phyloP scores from a whole-genome alignment of 768 basidiomycete species.

The Lentinula sp. region DNA sequence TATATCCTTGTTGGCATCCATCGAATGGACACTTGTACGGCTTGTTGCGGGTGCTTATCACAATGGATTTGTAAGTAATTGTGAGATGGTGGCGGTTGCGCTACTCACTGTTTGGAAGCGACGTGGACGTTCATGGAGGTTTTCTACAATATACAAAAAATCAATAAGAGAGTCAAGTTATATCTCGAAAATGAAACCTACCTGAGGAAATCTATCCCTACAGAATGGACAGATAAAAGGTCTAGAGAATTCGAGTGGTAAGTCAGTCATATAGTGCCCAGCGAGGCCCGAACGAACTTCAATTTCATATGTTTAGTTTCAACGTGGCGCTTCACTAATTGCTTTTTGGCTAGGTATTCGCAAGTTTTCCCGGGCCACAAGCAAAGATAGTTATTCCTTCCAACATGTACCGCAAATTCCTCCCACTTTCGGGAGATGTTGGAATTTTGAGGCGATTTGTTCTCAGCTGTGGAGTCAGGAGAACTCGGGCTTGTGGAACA shows the following conservation, averaged over 20 bases:
- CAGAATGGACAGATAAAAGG: conserved; percentile 48
- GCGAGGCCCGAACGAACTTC: conserved; percentile 36
- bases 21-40: conserved; percentile 47
- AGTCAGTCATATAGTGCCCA: neutral
- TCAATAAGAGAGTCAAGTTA: neutral
- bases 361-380: conserved; percentile 17
- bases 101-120: conserved; percentile 42
- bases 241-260: conserved; percentile 22
- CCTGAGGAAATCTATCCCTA: conserved; percentile 44
- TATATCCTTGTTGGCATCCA: conserved; percentile 47
- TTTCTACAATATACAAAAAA: conserved; percentile 28
- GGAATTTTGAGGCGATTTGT: too few relatives aligned
- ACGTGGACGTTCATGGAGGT: conserved; percentile 54
- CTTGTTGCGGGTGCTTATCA: conserved; percentile 47
- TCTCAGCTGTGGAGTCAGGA: neutral
- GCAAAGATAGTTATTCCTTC: neutral
- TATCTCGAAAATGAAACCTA: conserved; percentile 7
- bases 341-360: conserved; percentile 47
- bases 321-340: conserved; percentile 65
- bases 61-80: neutral
- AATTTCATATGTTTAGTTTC: conserved; percentile 56
- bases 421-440: neutral
- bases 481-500: too few relatives aligned
- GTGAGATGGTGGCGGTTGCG: neutral
- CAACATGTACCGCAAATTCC: neutral